A percentile compares a stretch with the other conserved stretches of the same genome.
Evolutionary conservation across 495 filamentous ascomycete genomes (phyloP).

Genomic region (Aspergillus olivimuriae): DNA sequence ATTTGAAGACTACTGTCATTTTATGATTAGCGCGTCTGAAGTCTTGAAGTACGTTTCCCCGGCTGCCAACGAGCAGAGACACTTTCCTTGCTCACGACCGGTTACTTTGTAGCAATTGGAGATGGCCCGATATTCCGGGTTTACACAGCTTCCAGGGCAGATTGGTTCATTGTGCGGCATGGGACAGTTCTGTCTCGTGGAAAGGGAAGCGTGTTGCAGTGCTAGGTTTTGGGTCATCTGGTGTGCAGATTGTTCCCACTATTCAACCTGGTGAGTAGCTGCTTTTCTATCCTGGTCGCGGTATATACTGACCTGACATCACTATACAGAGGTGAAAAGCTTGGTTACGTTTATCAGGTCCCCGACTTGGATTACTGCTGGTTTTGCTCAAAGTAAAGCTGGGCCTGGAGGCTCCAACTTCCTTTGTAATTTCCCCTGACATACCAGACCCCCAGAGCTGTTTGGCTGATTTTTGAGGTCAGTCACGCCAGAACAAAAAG

Average conservation of each 20-base stretch:
- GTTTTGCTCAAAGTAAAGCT: constrained; percentile 5
- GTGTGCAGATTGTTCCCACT: constrained; percentile 49
- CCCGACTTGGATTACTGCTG: constrained; percentile 15
- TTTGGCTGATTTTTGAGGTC: background rate
- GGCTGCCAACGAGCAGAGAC: background rate
- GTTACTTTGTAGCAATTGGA: constrained; percentile 24
- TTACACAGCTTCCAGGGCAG: constrained; percentile 37
- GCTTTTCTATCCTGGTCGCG: too few species aligned
- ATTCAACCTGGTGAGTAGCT: constrained; percentile 35
- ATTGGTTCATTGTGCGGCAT: constrained; percentile 43
- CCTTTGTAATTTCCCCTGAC: too few species aligned
- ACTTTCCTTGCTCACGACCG: background rate
- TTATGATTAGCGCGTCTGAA: constrained; percentile 44
- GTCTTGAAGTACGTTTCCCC: constrained; percentile 31
- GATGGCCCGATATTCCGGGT: constrained; percentile 45
- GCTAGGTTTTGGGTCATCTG: constrained; percentile 40
- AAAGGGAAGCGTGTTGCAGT: constrained; percentile 41
- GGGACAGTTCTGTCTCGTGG: constrained; percentile 29
- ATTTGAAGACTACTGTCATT: constrained; percentile 20
- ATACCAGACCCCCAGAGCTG: too few species aligned
- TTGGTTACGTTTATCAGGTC: constrained; percentile 22
- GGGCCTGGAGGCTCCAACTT: constrained; percentile 6
- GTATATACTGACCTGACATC: too few species aligned
- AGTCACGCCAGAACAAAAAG: constrained; percentile 29
- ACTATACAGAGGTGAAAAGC: constrained; percentile 20